Conservation (phyloP, 139 green algal genomes). For the Yamagishiella unicocca region DNA sequence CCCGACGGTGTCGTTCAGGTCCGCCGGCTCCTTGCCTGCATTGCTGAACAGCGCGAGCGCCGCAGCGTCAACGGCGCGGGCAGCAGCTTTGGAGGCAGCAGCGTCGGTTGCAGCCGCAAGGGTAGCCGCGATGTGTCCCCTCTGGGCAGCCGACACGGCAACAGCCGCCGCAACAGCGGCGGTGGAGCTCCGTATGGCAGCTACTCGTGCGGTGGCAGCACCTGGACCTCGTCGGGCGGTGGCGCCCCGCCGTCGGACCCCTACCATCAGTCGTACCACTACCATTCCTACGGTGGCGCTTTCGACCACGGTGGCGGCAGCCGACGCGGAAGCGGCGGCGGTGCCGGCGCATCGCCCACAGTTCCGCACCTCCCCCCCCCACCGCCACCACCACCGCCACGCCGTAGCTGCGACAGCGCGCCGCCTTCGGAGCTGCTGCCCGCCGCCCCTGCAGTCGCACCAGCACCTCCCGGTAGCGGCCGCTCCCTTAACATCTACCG, state of each 20-base stretch:
- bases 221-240: background rate
- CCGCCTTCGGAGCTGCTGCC: background rate
- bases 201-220: background rate
- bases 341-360: background rate
- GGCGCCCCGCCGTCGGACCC: background rate
- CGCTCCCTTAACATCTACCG: conserved; percentile 34
- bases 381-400: conserved; percentile 20
- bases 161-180: conserved; percentile 10
- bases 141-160: background rate
- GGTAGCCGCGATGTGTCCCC: conserved; percentile 39
- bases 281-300: conserved; percentile 14
- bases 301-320: background rate
- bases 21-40: conserved; percentile 27
- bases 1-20: conserved; percentile 23
- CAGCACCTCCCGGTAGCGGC: background rate
- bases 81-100: conserved; percentile 28
- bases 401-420: conserved; percentile 25
- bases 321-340: background rate
- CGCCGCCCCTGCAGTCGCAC: background rate
- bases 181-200: background rate
- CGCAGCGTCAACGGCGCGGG: background rate
- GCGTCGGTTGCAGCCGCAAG: conserved; percentile 30
- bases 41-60: conserved; percentile 41
- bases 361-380: background rate
- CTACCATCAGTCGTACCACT: background rate